Conservation (phyloP, 805 yeast species). For the Kodamaea laetipori region DNA sequence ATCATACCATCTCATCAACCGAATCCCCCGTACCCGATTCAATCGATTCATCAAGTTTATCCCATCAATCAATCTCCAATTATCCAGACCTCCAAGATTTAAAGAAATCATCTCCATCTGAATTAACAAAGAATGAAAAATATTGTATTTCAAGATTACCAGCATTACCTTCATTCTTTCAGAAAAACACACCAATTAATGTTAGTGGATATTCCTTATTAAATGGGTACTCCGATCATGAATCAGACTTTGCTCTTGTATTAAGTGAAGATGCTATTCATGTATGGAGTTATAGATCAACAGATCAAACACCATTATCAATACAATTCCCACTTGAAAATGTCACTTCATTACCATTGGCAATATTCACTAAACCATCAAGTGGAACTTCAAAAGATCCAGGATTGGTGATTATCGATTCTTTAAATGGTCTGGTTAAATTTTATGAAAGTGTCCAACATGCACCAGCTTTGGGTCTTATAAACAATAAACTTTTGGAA, state of each 20-base stretch:
- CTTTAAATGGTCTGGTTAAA: conserved; percentile 56
- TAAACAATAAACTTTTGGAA: conserved; percentile 47
- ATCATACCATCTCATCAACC: neutral
- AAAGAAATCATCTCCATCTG: conserved; percentile 28
- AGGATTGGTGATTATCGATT: conserved; percentile 69
- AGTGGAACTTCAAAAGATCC: conserved; percentile 55
- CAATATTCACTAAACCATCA: conserved; percentile 58
- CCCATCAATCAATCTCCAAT: too few species aligned
- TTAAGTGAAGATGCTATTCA: conserved; percentile 53
- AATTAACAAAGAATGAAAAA: conserved; percentile 58
- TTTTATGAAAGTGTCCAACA: conserved; percentile 76
- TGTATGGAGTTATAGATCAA: conserved; percentile 70
- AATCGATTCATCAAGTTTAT: too few species aligned
- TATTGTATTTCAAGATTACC: conserved; percentile 60
- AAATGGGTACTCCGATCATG: conserved; percentile 50
- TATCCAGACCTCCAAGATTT: too few species aligned
- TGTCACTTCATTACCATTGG: conserved; percentile 44
- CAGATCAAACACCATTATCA: conserved; percentile 59
- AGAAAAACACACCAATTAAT: conserved; percentile 16
- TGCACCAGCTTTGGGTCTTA: conserved; percentile 65
- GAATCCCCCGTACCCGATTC: neutral
- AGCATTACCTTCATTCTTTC: conserved; percentile 52
- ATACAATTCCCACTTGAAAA: conserved; percentile 50
- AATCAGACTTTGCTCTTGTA: conserved; percentile 51
- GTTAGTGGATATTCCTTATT: conserved; percentile 10